These are phyloP conservation scores for Pythium plurisporium DNA, from an alignment of 352 stramenopile genomes.

Conservation along the genomic window DNA sequence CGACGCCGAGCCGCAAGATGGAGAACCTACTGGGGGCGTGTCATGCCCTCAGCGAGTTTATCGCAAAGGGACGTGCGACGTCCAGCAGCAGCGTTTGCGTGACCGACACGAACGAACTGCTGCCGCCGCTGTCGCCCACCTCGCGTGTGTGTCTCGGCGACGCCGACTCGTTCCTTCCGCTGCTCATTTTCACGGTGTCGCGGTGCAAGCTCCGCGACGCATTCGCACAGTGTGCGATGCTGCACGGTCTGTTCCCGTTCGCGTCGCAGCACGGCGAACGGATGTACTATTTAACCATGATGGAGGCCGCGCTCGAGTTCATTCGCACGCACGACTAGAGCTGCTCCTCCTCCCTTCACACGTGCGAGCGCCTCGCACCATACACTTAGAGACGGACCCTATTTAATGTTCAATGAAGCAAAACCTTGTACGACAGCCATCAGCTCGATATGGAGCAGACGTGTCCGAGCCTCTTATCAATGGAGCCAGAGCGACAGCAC, in stretches of 20 bases:
- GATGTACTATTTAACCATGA: slow-evolving; percentile 46
- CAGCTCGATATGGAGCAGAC: too few relatives aligned
- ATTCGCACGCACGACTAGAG: slow-evolving; percentile 16
- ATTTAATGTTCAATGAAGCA: too few relatives aligned
- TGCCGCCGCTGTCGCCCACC: slow-evolving; percentile 9
- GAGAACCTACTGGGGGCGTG: slow-evolving; percentile 24
- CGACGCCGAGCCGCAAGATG: slow-evolving; percentile 29
- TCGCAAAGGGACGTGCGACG: too few relatives aligned
- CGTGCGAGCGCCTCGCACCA: too few relatives aligned
- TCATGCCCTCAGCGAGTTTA: slow-evolving; percentile 27
- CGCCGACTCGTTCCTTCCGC: slow-evolving; percentile 35
- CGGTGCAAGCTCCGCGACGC: slow-evolving; percentile 21
- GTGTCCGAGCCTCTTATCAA: too few relatives aligned
- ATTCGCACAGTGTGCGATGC: slow-evolving; percentile 19
- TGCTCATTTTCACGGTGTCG: slow-evolving; percentile 39
- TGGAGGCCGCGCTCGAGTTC: slow-evolving; percentile 37
- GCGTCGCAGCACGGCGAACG: slow-evolving; percentile 30
- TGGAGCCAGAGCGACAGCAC: too few relatives aligned
- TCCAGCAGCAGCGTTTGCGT: too few relatives aligned
- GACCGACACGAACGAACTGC: too few relatives aligned
- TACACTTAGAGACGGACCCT: too few relatives aligned
- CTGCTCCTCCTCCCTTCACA: too few relatives aligned
- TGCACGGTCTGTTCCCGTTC: slow-evolving; percentile 29
- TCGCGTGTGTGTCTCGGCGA: slow-evolving; percentile 21
- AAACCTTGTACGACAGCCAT: too few relatives aligned